phyloP scores from a whole-genome alignment of 2,329 filamentous ascomycete genomes.

The Colletotrichum plurivorum region DNA sequence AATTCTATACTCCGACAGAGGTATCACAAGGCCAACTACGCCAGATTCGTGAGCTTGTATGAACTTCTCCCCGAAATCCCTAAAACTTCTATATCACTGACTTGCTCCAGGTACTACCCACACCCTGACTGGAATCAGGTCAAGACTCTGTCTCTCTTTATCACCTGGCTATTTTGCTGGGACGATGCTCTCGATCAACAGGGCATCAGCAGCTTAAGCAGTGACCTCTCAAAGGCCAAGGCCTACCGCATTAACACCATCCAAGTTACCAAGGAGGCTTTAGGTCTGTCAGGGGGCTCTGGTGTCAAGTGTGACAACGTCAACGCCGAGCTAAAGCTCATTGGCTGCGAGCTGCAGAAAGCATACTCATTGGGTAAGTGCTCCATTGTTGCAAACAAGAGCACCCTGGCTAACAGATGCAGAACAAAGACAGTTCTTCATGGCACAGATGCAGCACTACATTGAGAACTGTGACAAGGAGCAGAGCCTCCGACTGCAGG shows the following conservation, averaged over 20 bases:
- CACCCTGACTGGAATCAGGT: slow-evolving; percentile 40
- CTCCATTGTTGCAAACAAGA: background rate
- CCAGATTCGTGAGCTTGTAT: slow-evolving; percentile 35
- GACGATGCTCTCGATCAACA: slow-evolving; percentile 50
- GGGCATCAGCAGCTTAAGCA: slow-evolving; percentile 45
- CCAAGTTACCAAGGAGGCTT: slow-evolving; percentile 36
- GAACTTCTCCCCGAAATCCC: background rate
- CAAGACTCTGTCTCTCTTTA: slow-evolving; percentile 45
- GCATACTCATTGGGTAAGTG: slow-evolving; percentile 22
- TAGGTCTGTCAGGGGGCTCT: slow-evolving; percentile 36
- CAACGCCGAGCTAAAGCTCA: slow-evolving; percentile 45
- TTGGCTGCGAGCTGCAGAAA: slow-evolving; percentile 40
- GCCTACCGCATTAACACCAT: slow-evolving; percentile 45
- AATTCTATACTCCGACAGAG: slow-evolving; percentile 16
- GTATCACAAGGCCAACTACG: slow-evolving; percentile 29
- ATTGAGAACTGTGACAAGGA: slow-evolving; percentile 46
- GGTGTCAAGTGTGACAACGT: slow-evolving; percentile 40
- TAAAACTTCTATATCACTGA: background rate
- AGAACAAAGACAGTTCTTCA: slow-evolving; percentile 34
- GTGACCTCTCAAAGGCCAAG: slow-evolving; percentile 46
- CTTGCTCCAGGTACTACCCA: slow-evolving; percentile 43
- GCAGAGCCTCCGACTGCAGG: slow-evolving; percentile 46
- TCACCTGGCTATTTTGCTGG: slow-evolving; percentile 51
- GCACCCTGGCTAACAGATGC: background rate
- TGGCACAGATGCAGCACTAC: slow-evolving; percentile 44